Evolutionary conservation across 495 filamentous ascomycete species (phyloP).

Genomic region (Patellaria atrata): DNA sequence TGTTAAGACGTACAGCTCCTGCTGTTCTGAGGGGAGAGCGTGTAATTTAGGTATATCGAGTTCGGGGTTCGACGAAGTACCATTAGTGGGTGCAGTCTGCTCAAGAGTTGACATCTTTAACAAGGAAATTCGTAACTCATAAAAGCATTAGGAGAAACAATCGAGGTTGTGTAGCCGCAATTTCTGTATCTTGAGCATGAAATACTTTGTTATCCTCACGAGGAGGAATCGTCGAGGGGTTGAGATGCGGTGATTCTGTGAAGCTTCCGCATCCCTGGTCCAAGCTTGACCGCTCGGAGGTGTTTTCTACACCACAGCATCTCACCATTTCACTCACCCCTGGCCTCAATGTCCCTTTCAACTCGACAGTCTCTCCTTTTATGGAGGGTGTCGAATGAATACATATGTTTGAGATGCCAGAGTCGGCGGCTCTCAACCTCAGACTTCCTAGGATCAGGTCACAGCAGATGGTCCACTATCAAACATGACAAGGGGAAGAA

Average conservation of each 20-base stretch:
- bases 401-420: constrained; percentile 7
- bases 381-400: constrained; percentile 1
- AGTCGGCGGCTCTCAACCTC: constrained; percentile 38
- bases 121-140: too few species aligned
- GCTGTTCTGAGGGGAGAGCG: constrained; percentile 83
- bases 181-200: too few species aligned
- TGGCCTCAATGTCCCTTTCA: constrained; percentile 4
- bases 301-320: too few species aligned
- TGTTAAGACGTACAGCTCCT: constrained; percentile 82
- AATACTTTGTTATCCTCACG: too few species aligned
- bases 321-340: too few species aligned
- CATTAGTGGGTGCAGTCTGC: constrained; percentile 8
- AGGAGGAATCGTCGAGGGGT: too few species aligned
- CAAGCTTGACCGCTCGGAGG: too few species aligned
- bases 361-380: constrained; percentile 1
- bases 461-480: constrained; percentile 91
- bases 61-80: constrained; percentile 33
- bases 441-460: constrained; percentile 43
- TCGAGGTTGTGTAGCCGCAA: too few species aligned
- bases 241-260: too few species aligned
- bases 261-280: too few species aligned
- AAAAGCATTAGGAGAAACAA: too few species aligned
- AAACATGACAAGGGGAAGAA: constrained; percentile 80
- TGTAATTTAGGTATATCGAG: constrained; percentile 82
- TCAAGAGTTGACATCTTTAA: too few species aligned